Conservation (phyloP, 352 stramenopile genomes). For the Peronospora farinosa region DNA sequence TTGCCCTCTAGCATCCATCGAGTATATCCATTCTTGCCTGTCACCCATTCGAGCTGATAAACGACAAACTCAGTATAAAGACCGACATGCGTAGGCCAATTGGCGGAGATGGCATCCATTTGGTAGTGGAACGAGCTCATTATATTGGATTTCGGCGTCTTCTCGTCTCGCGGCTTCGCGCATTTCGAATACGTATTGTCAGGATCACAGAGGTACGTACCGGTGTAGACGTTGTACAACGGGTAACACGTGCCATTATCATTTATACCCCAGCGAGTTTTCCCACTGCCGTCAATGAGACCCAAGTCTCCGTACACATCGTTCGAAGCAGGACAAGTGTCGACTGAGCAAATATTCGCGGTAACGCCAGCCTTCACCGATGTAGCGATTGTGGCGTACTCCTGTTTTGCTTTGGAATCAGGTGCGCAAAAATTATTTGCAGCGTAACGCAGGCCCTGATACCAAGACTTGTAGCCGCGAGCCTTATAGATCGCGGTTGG, state of each 20-base stretch:
- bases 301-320: slow-evolving; percentile 43
- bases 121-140: slow-evolving; percentile 71
- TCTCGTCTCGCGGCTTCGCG: slow-evolving; percentile 26
- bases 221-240: slow-evolving; percentile 56
- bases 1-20: slow-evolving; percentile 54
- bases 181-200: slow-evolving; percentile 44
- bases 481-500: slow-evolving; percentile 31
- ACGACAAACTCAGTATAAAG: slow-evolving; percentile 47
- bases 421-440: slow-evolving; percentile 41
- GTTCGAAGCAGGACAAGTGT: slow-evolving; percentile 36
- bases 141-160: slow-evolving; percentile 30
- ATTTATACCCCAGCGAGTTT: slow-evolving; percentile 56
- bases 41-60: slow-evolving; percentile 75
- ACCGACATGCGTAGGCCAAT: slow-evolving; percentile 55
- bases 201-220: slow-evolving; percentile 51
- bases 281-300: slow-evolving; percentile 31
- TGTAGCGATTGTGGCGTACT: slow-evolving; percentile 22
- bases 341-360: slow-evolving; percentile 35
- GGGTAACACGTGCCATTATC: slow-evolving; percentile 58
- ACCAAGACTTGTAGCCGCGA: slow-evolving; percentile 50
- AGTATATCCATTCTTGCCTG: slow-evolving; percentile 50
- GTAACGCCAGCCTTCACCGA: slow-evolving; percentile 31
- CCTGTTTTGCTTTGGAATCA: slow-evolving; percentile 22
- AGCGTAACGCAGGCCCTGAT: slow-evolving; percentile 48
- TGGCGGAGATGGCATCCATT: slow-evolving; percentile 72